phyloP scores from a whole-genome alignment of 352 stramenopile species.

The Aphanomyces invadans region DNA sequence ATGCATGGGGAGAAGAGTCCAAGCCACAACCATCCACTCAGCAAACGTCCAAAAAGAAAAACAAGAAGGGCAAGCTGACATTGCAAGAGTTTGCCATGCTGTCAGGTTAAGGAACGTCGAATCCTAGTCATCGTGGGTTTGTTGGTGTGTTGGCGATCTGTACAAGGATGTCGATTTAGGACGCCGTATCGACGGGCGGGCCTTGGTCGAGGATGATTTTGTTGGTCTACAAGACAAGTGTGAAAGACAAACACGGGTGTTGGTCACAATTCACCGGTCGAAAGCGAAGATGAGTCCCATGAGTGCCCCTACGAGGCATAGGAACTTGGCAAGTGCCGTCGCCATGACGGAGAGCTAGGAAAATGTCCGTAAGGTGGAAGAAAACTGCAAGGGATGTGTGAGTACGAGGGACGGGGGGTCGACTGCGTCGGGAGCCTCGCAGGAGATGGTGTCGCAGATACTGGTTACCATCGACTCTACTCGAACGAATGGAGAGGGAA shows the following conservation, averaged over 20 bases:
- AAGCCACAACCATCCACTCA: slow-evolving; percentile 12
- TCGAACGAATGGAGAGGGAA: neutral
- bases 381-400: no score
- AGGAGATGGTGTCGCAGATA: slow-evolving; percentile 19
- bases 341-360: neutral
- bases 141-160: neutral
- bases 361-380: neutral
- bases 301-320: neutral
- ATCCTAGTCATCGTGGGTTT: neutral
- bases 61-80: slow-evolving; percentile 81
- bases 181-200: neutral
- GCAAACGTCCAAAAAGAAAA: slow-evolving; percentile 48
- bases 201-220: no score
- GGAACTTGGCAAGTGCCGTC: neutral
- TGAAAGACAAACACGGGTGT: no score
- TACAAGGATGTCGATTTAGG: neutral
- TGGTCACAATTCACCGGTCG: slow-evolving; percentile 19
- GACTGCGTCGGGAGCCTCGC: neutral
- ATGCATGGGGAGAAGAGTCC: slow-evolving; percentile 3
- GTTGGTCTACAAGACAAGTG: no score
- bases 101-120: slow-evolving; percentile 40
- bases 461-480: neutral
- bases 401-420: neutral
- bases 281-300: neutral
- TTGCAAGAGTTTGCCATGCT: slow-evolving; percentile 75